Evolutionary conservation across 1,139 yeast genomes (phyloP), one percentile per base, ranked within the genome.

Genomic region (Pichia norvegensis): DNA sequence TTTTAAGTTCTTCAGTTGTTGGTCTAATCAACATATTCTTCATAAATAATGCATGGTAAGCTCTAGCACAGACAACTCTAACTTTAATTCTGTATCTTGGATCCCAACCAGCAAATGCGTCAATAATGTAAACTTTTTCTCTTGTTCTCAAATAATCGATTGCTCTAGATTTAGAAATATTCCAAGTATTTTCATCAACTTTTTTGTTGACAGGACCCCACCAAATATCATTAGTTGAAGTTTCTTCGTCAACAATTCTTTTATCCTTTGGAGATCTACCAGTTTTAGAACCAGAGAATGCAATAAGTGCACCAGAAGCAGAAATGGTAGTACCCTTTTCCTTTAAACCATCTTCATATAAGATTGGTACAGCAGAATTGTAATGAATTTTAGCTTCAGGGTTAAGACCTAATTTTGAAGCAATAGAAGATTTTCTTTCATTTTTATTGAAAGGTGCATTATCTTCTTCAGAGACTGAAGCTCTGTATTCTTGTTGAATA

Each of bases 181-280:
- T 79, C 97, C 97, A 92, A 40, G 97, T 88, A 65, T 83, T 81
- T 69, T 87, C 96, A 54, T 87, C 84, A 61, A 92, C 92, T 70
- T 90, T 86, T 70, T 85, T 87, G 74, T 92, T 92, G 60, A 92
- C 98, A 10, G 97, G 97, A 29, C 98, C 98, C 98, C 98, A 92
- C 97, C 98, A 92, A 59, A 92, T 80, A 64, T 90, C 73, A 52
- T 85, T 78, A 48, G 77, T 68, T 37, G 97, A 88, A 46, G 94
- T 74, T 58, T 78, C 84, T 72, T 92, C 97, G 59, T 90, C 97
- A 55, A 92, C 97, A 68, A 92, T 86, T 73, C 98, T 87, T 70
- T 92, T 92, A 71, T 92, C 98, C 73, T 84, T 85, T 66, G 98
- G 98, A 39, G 97, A 92, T 70, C 98, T 85, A 60, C 98, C 98